Conservation (phyloP, 2,329 filamentous ascomycete species). For the Botrytis medusae region DNA sequence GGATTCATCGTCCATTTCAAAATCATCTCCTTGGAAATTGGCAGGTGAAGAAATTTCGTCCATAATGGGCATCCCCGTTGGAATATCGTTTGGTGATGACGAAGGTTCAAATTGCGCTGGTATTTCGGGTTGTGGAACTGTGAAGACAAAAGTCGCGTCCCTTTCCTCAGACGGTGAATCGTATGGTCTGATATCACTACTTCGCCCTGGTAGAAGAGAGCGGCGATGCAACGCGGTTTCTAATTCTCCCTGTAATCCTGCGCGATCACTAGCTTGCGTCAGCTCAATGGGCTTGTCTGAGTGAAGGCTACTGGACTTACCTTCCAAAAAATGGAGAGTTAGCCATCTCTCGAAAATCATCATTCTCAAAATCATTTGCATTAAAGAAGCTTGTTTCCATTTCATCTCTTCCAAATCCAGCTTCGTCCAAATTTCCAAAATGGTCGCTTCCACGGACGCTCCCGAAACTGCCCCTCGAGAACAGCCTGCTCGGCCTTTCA, state of each 20-base stretch:
- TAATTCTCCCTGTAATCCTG: neutral
- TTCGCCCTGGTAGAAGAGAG: slow-evolving; percentile 31
- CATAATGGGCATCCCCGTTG: neutral
- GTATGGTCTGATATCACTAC: slow-evolving; percentile 37
- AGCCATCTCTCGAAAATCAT: slow-evolving; percentile 26
- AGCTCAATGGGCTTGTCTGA: neutral
- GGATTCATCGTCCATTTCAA: slow-evolving; percentile 2
- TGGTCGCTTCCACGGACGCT: slow-evolving; percentile 56
- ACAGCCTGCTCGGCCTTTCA: slow-evolving; percentile 47
- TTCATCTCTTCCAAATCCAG: slow-evolving; percentile 27
- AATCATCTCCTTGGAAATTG: neutral
- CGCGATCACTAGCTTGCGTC: slow-evolving; percentile 6
- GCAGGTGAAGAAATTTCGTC: neutral
- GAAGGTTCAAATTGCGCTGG: slow-evolving; percentile 20
- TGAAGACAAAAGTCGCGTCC: slow-evolving; percentile 39
- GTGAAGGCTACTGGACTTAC: slow-evolving; percentile 23
- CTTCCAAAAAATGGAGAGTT: slow-evolving; percentile 26
- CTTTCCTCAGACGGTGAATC: slow-evolving; percentile 37
- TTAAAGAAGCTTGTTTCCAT: slow-evolving; percentile 37
- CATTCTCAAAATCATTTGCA: slow-evolving; percentile 29
- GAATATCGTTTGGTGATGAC: neutral
- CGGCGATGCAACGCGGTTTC: slow-evolving; percentile 18
- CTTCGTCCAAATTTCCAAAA: slow-evolving; percentile 40
- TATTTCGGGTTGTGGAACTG: slow-evolving; percentile 35
- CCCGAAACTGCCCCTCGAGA: slow-evolving; percentile 51